Evolutionary conservation across 148 eudicot species (phyloP), one percentile per base, ranked within the genome.

Genomic region (Spergularia marina): DNA sequence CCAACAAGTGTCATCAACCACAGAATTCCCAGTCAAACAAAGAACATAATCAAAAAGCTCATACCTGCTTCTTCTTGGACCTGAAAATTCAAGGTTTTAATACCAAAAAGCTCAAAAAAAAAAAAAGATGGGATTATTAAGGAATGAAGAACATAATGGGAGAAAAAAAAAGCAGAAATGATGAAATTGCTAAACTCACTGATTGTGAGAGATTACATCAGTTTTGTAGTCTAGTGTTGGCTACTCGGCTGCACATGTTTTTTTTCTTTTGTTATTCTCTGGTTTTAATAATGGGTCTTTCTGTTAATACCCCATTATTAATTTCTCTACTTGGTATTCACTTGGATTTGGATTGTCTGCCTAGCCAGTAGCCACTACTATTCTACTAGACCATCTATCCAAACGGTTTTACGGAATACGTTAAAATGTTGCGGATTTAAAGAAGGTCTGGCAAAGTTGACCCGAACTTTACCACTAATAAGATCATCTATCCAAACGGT

Each of bases 21-120:
- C 63, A 64, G 21, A 70, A 16, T 12, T 60, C 64, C 15, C 9
- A 62, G 83, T 76, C 79, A 80, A 80, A 76, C 73, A 16, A 20
- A 56, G 51, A 66, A 64, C 75, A 15, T 10, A 74, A 67, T 68
- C 62, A n/a, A 69, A 73, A 57, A 69, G 64, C 17, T 63, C 11
- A 20, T 73, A 68, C 52, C 47, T 17, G 15, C 21, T 65, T 30
- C 21, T 65, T 30, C n/a, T 40, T 18, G 51, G 40, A 52, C 13
- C 39, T 59, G 58, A 18, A 51, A 66, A 75, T 12, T 67, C 18
- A 20, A 67, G 34, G 73, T 10, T 23, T 15, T 23, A 1, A 7
- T 9, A 55, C 40, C 10, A 25, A 21, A 59, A 59, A 67, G 10
- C 51, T 14, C 23, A 44, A 7, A 47, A 44, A 47, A 30, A 30